Evolutionary conservation across 2,329 filamentous ascomycete genomes (phyloP).

Genomic region (Pseudopithomyces maydicus): DNA sequence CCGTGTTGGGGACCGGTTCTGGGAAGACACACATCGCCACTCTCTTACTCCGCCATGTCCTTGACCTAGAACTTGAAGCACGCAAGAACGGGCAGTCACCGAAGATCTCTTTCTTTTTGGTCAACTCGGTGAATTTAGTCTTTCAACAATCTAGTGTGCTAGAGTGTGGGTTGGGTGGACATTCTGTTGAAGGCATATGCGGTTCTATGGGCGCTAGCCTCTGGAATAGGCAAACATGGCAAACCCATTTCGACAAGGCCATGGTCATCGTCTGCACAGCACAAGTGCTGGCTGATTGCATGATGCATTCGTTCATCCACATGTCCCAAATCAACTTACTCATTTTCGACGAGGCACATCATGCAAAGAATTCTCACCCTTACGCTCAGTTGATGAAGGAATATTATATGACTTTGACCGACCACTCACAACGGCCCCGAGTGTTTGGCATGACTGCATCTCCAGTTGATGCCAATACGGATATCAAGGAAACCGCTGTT

Average conservation of each 20-base stretch:
- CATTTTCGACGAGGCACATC: conserved; percentile 95
- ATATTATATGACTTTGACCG: conserved; percentile 67
- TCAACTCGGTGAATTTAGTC: conserved; percentile 85
- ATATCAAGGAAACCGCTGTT: conserved; percentile 70
- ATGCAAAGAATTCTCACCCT: conserved; percentile 90
- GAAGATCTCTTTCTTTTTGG: conserved; percentile 83
- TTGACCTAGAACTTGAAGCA: conserved; percentile 73
- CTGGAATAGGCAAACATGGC: conserved; percentile 66
- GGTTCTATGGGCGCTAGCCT: conserved; percentile 69
- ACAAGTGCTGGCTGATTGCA: conserved; percentile 78
- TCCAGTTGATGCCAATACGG: conserved; percentile 80
- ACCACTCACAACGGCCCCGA: conserved; percentile 63
- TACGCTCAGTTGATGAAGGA: conserved; percentile 91
- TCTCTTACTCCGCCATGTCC: conserved; percentile 75
- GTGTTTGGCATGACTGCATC: conserved; percentile 98
- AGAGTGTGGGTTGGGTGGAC: conserved; percentile 73
- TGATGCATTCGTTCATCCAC: conserved; percentile 77
- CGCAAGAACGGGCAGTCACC: conserved; percentile 64
- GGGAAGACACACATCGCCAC: conserved; percentile 97
- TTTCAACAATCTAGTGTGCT: conserved; percentile 88
- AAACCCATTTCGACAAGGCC: conserved; percentile 63
- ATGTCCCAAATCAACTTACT: conserved; percentile 88
- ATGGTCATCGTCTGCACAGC: conserved; percentile 93
- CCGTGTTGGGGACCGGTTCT: conserved; percentile 91
- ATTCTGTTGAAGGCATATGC: conserved; percentile 74